Base-by-base conservation (phyloP, 2,329 filamentous ascomycete genomes). In the Zasmidium cellare region DNA sequence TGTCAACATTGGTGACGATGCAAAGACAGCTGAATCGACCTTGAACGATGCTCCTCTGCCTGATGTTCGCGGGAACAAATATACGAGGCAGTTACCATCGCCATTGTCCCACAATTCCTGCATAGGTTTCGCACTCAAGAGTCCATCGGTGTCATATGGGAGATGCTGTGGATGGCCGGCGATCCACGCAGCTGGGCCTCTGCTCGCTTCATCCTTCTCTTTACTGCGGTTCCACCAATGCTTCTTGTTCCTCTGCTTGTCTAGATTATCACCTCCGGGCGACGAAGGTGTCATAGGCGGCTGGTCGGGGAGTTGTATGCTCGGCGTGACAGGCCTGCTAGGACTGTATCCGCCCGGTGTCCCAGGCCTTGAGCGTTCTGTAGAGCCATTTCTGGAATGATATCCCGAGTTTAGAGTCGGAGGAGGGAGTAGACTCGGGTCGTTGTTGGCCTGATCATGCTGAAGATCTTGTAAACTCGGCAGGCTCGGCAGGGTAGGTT, bases 81-180 rank as follows among this genome's bases (percentile, higher is more conserved):
- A 84, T n/a, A 88, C 77, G 59, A 81, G 79, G 14, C 84, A 86
- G 68, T 87, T 84, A n/a, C 82, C 85, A 48, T 79, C 70, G 3
- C 58, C 57, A 2, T 85, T 81, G 63, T 86, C 82, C 85, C 85
- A 88, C 9, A 87, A 70, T 65, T 87, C 85, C 5, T 76, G 69
- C 16, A 85, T 81, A 71, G 78, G 82, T 57, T 82, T 77, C 41
- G 79, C 83, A 54, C 76, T 75, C 22, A 80, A 60, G 61, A 87
- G 64, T 25, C 76, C 75, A 2, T 75, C 72, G 51, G 84, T 59
- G 64, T 85, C 83, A 63, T 86, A 87, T 2, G 80, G 72, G 23
- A 84, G 74, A 65, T 81, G 82, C 59, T 84, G 80, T 46, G 79
- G 76, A 63, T 85, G 75, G 7, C 83, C 84, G 5, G 84, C 79